These are phyloP conservation scores for Acanthamoeba healyi DNA, from an alignment of 208 protist genomes.

Conservation along the genomic window DNA sequence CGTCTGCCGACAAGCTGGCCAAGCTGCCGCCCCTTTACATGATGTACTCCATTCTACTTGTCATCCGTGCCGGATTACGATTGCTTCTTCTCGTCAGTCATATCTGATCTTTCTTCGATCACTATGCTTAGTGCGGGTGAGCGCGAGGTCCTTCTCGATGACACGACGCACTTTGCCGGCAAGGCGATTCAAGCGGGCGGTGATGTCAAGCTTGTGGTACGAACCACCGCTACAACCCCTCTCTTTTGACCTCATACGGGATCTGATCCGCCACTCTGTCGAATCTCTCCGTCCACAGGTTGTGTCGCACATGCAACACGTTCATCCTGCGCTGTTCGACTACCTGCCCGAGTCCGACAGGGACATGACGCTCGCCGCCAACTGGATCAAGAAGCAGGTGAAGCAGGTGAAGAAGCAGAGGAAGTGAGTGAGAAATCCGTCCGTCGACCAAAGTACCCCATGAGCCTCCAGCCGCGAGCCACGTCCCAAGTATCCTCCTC, in stretches of 20 bases:
- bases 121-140: background rate
- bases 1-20: slow-evolving; percentile 18
- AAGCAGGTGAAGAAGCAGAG: too few species aligned
- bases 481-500: background rate
- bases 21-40: slow-evolving; percentile 67
- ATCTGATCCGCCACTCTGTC: background rate
- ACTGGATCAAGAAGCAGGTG: slow-evolving; percentile 54
- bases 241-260: background rate
- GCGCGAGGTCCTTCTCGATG: slow-evolving; percentile 25
- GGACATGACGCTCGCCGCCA: background rate
- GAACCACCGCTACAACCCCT: background rate
- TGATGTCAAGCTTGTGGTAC: slow-evolving; percentile 55
- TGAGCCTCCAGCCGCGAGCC: background rate
- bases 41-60: too few species aligned
- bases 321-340: slow-evolving; percentile 21
- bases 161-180: slow-evolving; percentile 57
- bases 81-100: background rate
- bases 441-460: too few species aligned
- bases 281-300: background rate
- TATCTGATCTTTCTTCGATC: background rate
- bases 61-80: background rate
- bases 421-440: too few species aligned
- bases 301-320: slow-evolving; percentile 59
- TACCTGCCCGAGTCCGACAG: slow-evolving; percentile 16
- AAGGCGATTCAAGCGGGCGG: slow-evolving; percentile 63